Percentiles rank a stretch among this genome's conserved stretches.
Conservation (phyloP, 768 basidiomycete genomes). For the Russula sp. region DNA sequence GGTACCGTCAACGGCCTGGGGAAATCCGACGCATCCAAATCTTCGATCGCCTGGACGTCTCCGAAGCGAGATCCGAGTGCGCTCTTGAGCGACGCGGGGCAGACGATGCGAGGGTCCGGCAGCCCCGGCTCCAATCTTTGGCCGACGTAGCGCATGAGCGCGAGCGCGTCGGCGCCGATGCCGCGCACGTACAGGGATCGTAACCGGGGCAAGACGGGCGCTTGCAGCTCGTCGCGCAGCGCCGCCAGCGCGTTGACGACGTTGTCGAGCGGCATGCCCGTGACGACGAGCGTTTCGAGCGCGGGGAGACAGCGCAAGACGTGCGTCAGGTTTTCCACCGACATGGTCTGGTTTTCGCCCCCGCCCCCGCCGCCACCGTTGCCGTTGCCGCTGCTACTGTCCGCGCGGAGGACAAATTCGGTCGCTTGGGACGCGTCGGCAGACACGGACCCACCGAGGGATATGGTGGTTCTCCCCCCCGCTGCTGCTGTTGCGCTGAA, state of each 20-base stretch:
- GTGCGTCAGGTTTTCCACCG: constrained; percentile 1
- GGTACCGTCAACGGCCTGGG: constrained; percentile 9
- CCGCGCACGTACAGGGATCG: constrained; percentile 2
- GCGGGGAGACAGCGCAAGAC: constrained; percentile 1
- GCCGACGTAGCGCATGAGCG: constrained; percentile 8
- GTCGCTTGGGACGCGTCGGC: not conserved
- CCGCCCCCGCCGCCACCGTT: too few relatives aligned
- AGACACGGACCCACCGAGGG: not conserved
- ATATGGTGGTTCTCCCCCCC: too few relatives aligned
- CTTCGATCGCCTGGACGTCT: constrained; percentile 9
- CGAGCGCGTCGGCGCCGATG: constrained; percentile 1
- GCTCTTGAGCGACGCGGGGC: not conserved
- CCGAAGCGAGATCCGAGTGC: constrained; percentile 2
- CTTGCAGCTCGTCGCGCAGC: constrained; percentile 7
- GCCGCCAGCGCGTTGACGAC: not conserved
- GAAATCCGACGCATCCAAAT: not conserved
- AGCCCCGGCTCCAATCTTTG: constrained; percentile 7
- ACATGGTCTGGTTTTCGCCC: constrained; percentile 4
- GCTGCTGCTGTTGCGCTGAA: too few relatives aligned
- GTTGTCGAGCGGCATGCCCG: constrained; percentile 9
- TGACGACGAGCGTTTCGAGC: constrained; percentile 9
- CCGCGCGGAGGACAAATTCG: constrained; percentile 6
- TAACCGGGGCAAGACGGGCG: not conserved
- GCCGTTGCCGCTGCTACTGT: not conserved
- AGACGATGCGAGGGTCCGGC: constrained; percentile 1